These are phyloP conservation scores for Aspergillus novoparasiticus DNA, from an alignment of 2,329 filamentous ascomycete species.

Conservation along the genomic window DNA sequence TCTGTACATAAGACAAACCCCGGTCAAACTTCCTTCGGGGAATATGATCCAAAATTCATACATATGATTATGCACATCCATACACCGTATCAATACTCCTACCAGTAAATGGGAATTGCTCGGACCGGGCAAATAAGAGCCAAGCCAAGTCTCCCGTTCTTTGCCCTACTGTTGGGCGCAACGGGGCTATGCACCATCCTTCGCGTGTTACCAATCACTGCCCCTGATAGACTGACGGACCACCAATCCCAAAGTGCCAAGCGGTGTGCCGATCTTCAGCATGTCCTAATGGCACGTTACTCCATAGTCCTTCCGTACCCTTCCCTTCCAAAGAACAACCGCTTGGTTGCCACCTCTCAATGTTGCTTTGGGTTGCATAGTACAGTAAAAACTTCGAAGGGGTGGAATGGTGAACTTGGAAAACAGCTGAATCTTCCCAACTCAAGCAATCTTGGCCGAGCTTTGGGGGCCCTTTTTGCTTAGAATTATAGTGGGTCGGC, in stretches of 20 bases:
- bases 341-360: neutral
- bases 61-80: neutral
- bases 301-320: neutral
- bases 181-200: constrained; percentile 17
- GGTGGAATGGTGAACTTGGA: neutral
- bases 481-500: neutral
- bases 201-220: neutral
- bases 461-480: neutral
- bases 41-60: neutral
- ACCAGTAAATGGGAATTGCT: neutral
- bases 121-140: neutral
- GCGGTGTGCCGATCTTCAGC: neutral
- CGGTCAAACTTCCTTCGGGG: neutral
- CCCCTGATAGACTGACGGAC: neutral
- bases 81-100: neutral
- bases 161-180: constrained; percentile 15
- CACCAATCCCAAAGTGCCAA: neutral
- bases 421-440: neutral
- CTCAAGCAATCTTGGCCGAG: neutral
- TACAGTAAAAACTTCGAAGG: neutral
- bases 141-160: neutral
- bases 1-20: neutral
- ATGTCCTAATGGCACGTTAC: neutral
- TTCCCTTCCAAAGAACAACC: neutral
- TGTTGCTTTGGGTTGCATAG: neutral